Percentiles rank a stretch among this genome's conserved stretches.
These are phyloP conservation scores for Linnemannia schmuckeri DNA, from an alignment of 192 early-diverging fungal genomes.

Conservation along the genomic window DNA sequence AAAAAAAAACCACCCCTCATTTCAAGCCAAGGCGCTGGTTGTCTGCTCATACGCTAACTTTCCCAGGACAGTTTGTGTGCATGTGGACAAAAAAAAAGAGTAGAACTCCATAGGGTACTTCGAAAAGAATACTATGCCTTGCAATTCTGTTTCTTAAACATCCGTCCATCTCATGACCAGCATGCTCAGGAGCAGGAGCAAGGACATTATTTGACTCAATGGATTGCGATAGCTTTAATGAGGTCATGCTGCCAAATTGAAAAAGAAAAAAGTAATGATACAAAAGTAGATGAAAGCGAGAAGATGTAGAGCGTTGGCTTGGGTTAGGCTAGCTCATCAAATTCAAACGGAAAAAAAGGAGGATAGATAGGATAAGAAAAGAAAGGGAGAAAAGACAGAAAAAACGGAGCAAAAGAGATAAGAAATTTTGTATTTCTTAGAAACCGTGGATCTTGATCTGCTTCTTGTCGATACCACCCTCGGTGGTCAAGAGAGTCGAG, in stretches of 20 bases:
- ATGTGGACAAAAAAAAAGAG: too few relatives aligned
- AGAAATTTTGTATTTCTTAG: slow-evolving; percentile 61
- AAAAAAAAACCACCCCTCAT: too few relatives aligned
- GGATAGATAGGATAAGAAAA: slow-evolving; percentile 6
- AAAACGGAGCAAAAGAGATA: slow-evolving; percentile 7
- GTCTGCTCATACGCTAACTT: too few relatives aligned
- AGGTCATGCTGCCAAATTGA: slow-evolving; percentile 7
- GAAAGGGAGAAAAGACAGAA: not conserved
- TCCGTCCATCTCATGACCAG: too few relatives aligned
- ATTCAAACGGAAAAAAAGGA: not conserved
- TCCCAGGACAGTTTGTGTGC: too few relatives aligned
- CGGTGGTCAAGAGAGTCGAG: slow-evolving; percentile 76
- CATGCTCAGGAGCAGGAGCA: not conserved
- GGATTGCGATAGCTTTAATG: not conserved
- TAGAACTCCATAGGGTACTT: too few relatives aligned
- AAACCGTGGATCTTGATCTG: slow-evolving; percentile 97
- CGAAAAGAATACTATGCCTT: too few relatives aligned
- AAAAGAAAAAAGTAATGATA: not conserved
- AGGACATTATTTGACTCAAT: not conserved
- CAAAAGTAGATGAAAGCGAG: not conserved
- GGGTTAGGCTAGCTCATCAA: not conserved
- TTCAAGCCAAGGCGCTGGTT: too few relatives aligned
- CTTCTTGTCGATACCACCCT: slow-evolving; percentile 86
- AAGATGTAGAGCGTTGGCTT: not conserved
- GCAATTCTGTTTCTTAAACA: too few relatives aligned